Evolutionary conservation across 2,329 filamentous ascomycete species (phyloP), one percentile per base, ranked within the genome.

Genomic region (Pseudopithomyces chartarum): DNA sequence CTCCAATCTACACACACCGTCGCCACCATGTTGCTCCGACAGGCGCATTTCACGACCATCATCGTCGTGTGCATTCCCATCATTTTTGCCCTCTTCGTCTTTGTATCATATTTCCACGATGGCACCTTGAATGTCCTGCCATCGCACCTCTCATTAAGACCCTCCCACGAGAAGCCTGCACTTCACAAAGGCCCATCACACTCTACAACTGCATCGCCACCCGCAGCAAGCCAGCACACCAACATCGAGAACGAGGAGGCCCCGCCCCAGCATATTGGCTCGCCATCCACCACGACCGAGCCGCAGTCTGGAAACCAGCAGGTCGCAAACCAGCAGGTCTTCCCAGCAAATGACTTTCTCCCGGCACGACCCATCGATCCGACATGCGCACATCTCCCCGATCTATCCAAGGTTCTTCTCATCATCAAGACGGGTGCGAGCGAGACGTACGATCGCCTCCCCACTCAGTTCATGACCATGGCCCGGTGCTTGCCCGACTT

Each of bases 341-440:
- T 51, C 26, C 38, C 48, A 6, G 23, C 42, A 20, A 51, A 51
- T 51, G 48, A 51, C 22, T 51, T 36, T 36, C 48, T 51, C 17
- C 48, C 48, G 6, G 38, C 48, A 32, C 48, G 48, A 7, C 48
- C 48, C 6, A 51, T 51, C 38, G 48, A 51, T 42, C 48, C 48
- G 10, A 20, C 23, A 6, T 51, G 48, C 48, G 48, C 48, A 29
- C 12, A 54, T 19, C 26, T 48, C 15, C 52, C 52, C 23, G 52
- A 49, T 19, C 34, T 50, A 2, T 55, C 52, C 34, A 48, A 50
- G 12, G 32, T 55, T 20, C 38, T 55, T 13, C 52, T 55, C 38
- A 50, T 55, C 52, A 55, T 55, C 26, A 55, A 55, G 38, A 55
- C 52, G 7, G 52, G 52, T 36, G 52, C 52, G 13, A 55, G 44